A percentile compares a stretch with the other conserved stretches of the same genome.
Conservation (phyloP, 2,329 filamentous ascomycete genomes). For the Penicillium sp. region DNA sequence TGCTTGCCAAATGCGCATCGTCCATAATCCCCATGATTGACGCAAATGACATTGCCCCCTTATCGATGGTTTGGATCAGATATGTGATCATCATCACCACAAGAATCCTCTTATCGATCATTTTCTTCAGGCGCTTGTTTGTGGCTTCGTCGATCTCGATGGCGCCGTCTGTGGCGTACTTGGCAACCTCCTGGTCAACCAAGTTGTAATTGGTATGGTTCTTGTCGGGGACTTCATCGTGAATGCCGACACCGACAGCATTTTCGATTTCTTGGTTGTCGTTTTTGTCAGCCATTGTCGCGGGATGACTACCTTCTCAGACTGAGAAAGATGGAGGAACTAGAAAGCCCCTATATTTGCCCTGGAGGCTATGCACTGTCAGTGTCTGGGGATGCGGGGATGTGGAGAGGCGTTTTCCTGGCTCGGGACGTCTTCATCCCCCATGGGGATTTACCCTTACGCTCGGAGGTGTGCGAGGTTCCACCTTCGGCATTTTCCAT, state of each 20-base stretch:
- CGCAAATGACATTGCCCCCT: conserved; percentile 47
- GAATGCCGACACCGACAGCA: not conserved
- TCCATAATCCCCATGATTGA: conserved; percentile 48
- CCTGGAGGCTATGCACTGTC: not conserved
- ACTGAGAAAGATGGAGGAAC: not conserved
- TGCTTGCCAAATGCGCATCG: conserved; percentile 52
- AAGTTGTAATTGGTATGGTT: conserved; percentile 61
- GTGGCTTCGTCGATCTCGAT: conserved; percentile 65
- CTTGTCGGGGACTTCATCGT: conserved; percentile 48
- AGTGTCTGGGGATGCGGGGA: conserved; percentile 15
- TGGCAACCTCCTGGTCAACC: conserved; percentile 71
- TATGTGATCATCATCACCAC: conserved; percentile 74
- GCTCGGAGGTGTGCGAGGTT: not conserved
- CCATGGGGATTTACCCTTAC: conserved; percentile 13
- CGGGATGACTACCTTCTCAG: not conserved
- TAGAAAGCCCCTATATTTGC: not conserved
- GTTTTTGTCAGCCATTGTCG: conserved; percentile 7
- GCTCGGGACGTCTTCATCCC: conserved; percentile 12
- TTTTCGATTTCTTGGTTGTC: conserved; percentile 12
- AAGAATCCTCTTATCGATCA: conserved; percentile 71
- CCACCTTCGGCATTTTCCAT: not conserved
- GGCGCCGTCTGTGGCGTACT: conserved; percentile 63
- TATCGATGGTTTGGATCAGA: conserved; percentile 63
- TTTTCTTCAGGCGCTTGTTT: conserved; percentile 62
- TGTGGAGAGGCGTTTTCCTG: conserved; percentile 4